These are phyloP conservation scores for Podaxis mareebaensis DNA, from an alignment of 768 basidiomycete species.

Conservation along the genomic window DNA sequence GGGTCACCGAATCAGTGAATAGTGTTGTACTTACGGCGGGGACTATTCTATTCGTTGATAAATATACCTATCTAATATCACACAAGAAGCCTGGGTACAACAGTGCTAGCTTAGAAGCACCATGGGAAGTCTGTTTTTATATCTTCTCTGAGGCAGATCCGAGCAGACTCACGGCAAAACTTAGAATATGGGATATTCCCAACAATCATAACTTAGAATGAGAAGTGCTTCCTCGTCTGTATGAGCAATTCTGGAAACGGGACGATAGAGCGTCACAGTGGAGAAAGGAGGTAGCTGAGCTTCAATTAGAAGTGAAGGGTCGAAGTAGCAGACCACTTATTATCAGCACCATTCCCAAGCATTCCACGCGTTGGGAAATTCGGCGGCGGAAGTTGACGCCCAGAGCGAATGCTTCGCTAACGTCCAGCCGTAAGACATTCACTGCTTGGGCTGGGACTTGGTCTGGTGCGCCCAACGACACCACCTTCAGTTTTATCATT, in stretches of 20 bases:
- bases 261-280: neutral
- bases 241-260: neutral
- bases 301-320: neutral
- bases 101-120: neutral
- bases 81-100: neutral
- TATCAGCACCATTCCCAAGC: slow-evolving; percentile 5
- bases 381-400: slow-evolving; percentile 2
- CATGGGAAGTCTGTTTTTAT: neutral
- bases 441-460: neutral
- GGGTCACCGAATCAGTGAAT: neutral
- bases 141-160: neutral
- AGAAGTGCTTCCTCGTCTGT: neutral
- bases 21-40: neutral
- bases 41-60: neutral
- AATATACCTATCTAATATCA: neutral
- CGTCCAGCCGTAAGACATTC: neutral
- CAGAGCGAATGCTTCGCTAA: neutral
- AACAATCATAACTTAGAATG: neutral
- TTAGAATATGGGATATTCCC: neutral
- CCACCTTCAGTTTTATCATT: neutral
- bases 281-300: neutral
- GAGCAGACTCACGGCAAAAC: neutral
- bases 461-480: neutral
- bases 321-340: neutral
- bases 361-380: slow-evolving; percentile 11